A percentile compares a stretch with the other conserved stretches of the same genome.
phyloP scores from a whole-genome alignment of 495 filamentous ascomycete species.

The Aspergillus heteromorphus region DNA sequence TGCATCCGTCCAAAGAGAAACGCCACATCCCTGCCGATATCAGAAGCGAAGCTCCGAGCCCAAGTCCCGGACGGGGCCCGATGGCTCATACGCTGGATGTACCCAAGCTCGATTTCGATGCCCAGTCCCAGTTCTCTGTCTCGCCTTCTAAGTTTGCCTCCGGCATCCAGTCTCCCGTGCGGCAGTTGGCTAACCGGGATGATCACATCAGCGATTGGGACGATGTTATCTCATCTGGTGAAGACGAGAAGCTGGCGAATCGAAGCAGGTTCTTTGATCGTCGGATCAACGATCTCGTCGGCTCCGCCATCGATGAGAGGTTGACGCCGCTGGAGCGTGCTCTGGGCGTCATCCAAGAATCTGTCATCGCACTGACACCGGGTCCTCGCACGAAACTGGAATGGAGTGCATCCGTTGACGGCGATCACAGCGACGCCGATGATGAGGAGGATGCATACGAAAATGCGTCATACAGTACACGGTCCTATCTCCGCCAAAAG shows the following conservation, averaged over 20 bases:
- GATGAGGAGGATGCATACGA: slow-evolving; percentile 79
- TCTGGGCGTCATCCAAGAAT: slow-evolving; percentile 68
- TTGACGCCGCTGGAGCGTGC: slow-evolving; percentile 73
- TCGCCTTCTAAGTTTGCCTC: slow-evolving; percentile 37
- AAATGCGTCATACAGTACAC: slow-evolving; percentile 38
- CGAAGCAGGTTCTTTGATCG: slow-evolving; percentile 79
- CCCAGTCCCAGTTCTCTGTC: slow-evolving; percentile 32
- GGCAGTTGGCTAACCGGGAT: slow-evolving; percentile 61
- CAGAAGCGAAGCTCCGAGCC: slow-evolving; percentile 70
- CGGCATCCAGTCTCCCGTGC: slow-evolving; percentile 51
- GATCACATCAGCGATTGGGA: slow-evolving; percentile 85
- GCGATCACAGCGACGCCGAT: slow-evolving; percentile 83
- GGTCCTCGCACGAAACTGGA: slow-evolving; percentile 32
- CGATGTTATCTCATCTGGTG: slow-evolving; percentile 72
- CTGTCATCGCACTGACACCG: slow-evolving; percentile 48
- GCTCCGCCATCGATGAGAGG: slow-evolving; percentile 67
- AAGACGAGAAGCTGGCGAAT: slow-evolving; percentile 72
- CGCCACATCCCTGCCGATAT: slow-evolving; percentile 50
- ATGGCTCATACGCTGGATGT: slow-evolving; percentile 40
- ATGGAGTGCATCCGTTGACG: slow-evolving; percentile 55
- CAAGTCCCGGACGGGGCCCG: slow-evolving; percentile 60
- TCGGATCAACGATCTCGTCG: slow-evolving; percentile 80
- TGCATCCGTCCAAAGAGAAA: slow-evolving; percentile 48
- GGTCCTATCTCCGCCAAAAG: slow-evolving; percentile 58
- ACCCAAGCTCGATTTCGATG: slow-evolving; percentile 41